Conservation (phyloP, 257 asterid genomes). For the Solanum lignicaule region DNA sequence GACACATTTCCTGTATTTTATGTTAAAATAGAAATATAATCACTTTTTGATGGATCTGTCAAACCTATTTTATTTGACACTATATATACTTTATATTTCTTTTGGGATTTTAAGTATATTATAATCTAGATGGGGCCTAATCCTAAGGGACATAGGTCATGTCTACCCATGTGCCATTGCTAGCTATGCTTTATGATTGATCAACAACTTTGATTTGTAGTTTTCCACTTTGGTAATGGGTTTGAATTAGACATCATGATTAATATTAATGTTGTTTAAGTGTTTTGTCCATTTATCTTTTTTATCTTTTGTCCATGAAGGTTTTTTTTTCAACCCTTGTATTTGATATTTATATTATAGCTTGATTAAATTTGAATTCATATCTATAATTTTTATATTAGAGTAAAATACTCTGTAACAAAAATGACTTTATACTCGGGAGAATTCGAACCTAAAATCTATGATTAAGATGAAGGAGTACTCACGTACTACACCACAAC, state of each 20-base stretch:
- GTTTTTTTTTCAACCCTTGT: too few relatives aligned
- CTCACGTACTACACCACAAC: too few relatives aligned
- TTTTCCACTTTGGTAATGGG: conserved; percentile 31
- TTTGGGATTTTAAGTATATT: not conserved
- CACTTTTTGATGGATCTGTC: conserved; percentile 19
- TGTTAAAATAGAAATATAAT: conserved; percentile 9
- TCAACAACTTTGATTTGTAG: conserved; percentile 13
- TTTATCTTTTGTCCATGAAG: conserved; percentile 18
- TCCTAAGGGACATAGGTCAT: conserved; percentile 8
- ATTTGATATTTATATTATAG: too few relatives aligned
- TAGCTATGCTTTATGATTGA: conserved; percentile 11
- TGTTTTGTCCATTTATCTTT: conserved; percentile 5
- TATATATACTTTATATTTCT: not conserved
- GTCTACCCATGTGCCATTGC: conserved; percentile 38
- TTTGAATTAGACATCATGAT: conserved; percentile 27
- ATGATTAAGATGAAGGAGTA: not conserved
- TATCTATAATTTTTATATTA: too few relatives aligned
- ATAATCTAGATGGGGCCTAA: conserved; percentile 18
- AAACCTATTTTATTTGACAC: conserved; percentile 5
- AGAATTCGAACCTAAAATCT: accelerated
- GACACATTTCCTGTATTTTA: conserved; percentile 11
- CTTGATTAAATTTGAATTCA: too few relatives aligned
- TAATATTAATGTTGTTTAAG: conserved; percentile 11
- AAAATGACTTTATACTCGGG: accelerated
- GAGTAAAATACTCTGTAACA: accelerated